phyloP scores from a whole-genome alignment of 2,329 filamentous ascomycete genomes.

The Madurella fahalii region DNA sequence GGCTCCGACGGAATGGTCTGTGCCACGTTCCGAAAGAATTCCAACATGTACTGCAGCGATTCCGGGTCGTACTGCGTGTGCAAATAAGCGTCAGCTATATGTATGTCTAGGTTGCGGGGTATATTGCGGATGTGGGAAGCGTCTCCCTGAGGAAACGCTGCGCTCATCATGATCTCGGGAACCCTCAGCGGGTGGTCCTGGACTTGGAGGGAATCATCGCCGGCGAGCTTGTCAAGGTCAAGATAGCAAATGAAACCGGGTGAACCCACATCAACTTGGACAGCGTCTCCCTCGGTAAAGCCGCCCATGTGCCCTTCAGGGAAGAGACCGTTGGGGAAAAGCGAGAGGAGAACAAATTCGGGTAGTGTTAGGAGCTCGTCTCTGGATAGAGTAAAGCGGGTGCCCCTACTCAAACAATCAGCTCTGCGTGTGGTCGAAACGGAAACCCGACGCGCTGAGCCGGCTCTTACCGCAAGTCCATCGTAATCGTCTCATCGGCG shows the following conservation, averaged over 20 bases:
- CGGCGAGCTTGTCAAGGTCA: conserved; percentile 11
- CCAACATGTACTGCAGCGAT: conserved; percentile 97
- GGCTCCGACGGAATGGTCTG: conserved; percentile 84
- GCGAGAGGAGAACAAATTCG: conserved; percentile 94
- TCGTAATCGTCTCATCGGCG: conserved; percentile 88
- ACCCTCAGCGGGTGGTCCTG: not conserved
- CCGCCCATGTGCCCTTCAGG: conserved; percentile 94
- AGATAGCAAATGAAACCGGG: conserved; percentile 18
- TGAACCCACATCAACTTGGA: conserved; percentile 80
- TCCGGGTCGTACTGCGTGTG: conserved; percentile 80
- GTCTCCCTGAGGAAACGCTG: not conserved
- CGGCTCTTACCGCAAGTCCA: conserved; percentile 76
- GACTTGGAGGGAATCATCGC: conserved; percentile 6
- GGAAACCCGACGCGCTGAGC: not conserved
- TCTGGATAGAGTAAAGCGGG: conserved; percentile 86
- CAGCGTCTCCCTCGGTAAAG: conserved; percentile 87
- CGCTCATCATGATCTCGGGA: not conserved
- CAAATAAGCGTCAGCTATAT: conserved; percentile 40
- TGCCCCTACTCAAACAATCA: conserved; percentile 59
- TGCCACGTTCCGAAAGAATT: conserved; percentile 94
- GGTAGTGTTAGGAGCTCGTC: conserved; percentile 94
- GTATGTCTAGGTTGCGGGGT: conserved; percentile 38
- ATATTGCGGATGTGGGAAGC: conserved; percentile 29
- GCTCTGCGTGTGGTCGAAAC: not conserved
- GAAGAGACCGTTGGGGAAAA: conserved; percentile 97